Evolutionary conservation across 768 basidiomycete genomes (phyloP), one percentile per base, ranked within the genome.

Genomic region (Agaricus sinodeliciosus): DNA sequence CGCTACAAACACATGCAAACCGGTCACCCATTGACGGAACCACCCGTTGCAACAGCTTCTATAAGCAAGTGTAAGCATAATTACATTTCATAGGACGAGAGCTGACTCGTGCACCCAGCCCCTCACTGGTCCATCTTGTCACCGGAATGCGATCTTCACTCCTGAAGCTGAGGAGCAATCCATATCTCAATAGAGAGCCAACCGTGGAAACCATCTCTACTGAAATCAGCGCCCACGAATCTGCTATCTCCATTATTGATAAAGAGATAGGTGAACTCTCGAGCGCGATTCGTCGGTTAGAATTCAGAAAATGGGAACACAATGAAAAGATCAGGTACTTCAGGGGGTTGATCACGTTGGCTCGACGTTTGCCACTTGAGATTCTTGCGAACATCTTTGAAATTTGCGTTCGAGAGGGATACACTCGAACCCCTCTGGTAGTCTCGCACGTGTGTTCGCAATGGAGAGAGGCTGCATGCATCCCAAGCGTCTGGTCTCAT

Each of bases 401-500:
- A 54, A 64, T 69, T 36, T 80, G 79, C 62, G 72, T 74, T 3
- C 65, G 64, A 18, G 69, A 71, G 43, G 76, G 78, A 11, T 82
- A 79, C 77, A 75, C 74, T 25, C 71, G 73, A 25, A 78, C 75
- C 16, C 82, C 82, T 16, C 60, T 84, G 12, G 68, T 74, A 28
- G 73, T 72, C 39, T 83, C 81, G 9, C 78, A 81, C 43, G 80
- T 84, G 39, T 85, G 81, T 59, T 71, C 75, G 3, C 67, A 73
- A 47, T 85, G 83, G 83, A 72, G 81, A 51, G 72, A 68, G 57
- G 81, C 80, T 0, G 69, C 78, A 13, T 64, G 62, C 37, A 67
- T 69, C 35, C 79, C 81, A n/a, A 66, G 71, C 18, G 71, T 81
- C 19, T 85, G 82, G 83, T 79, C 80, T 3, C 68, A 74, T 59